Base-by-base conservation (phyloP, 768 basidiomycete genomes). In the Inosperma sp. region DNA sequence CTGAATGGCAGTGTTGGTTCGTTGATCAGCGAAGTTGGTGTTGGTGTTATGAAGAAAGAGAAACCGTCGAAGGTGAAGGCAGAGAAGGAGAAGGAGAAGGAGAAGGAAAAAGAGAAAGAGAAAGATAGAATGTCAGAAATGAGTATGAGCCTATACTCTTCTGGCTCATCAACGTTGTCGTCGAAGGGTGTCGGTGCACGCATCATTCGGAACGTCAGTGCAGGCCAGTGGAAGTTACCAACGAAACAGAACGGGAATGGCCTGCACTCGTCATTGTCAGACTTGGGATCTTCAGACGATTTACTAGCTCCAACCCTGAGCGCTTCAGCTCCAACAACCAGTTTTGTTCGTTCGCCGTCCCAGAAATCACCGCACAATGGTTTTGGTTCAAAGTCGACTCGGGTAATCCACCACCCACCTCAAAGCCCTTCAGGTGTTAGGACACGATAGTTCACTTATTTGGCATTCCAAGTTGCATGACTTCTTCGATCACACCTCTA, bases 141-240 rank as follows among this genome's bases (percentile, higher is more conserved):
- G 53, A 58, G 56, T 52, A 46, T 59, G 60, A 59, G 55, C 49
- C 33, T 53, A 26, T 49, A 50, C 40, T 33, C 51, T 40, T 58
- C 54, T 21, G 26, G 33, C 36, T 52, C 56, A 3, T 56, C 55
- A 7, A 21, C 41, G 4, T 59, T 59, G n/a, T 48, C 47, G 36
- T 57, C 59, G 26, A 27, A 48, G 29, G 56, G 62, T 43, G 67
- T 69, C 37, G 76, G 73, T 16, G 69, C 81, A 26, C 71, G 82
- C 57, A 69, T 83, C 46, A 75, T 83, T 48, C 69, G 78, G 56
- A 83, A 75, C 48, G 80, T 81, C n/a, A 76, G 69, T 10, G 70
- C 76, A 55, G 65, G 56, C 40, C 59, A 58, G 43, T 52, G 55
- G 49, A 56, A 47, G 8, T 33, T 51, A 14, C 21, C 49, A 29